Evolutionary conservation across 768 basidiomycete species (phyloP).

Genomic region (Chalciporus piperatus): DNA sequence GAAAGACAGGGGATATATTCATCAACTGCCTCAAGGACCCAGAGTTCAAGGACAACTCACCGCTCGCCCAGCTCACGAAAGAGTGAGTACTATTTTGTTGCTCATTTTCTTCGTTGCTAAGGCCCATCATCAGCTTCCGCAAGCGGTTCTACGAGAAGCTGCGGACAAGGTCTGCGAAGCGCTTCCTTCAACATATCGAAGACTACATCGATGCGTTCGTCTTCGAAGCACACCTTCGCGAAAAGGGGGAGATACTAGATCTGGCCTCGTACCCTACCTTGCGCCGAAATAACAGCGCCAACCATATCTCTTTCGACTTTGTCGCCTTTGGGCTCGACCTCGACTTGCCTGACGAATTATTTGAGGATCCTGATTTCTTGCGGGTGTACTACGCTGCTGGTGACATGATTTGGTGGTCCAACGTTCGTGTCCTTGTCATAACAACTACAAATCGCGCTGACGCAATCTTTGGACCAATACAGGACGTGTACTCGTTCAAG

Average conservation of each 20-base stretch:
- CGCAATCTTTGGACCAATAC: background rate
- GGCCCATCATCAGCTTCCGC: slow-evolving; percentile 43
- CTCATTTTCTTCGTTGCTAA: background rate
- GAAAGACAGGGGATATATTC: slow-evolving; percentile 49
- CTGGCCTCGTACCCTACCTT: slow-evolving; percentile 52
- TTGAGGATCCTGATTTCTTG: slow-evolving; percentile 52
- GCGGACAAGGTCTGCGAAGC: slow-evolving; percentile 38
- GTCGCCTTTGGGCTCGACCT: slow-evolving; percentile 59
- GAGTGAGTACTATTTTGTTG: slow-evolving; percentile 40
- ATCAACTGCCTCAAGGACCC: slow-evolving; percentile 51
- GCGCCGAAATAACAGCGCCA: slow-evolving; percentile 69
- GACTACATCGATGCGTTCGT: slow-evolving; percentile 58
- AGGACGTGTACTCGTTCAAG: slow-evolving; percentile 74
- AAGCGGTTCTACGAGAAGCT: slow-evolving; percentile 42
- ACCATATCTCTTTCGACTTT: slow-evolving; percentile 60
- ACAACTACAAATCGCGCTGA: background rate
- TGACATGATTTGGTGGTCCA: slow-evolving; percentile 69
- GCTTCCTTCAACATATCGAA: slow-evolving; percentile 52
- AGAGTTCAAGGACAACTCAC: slow-evolving; percentile 53
- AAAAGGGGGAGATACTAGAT: slow-evolving; percentile 52
- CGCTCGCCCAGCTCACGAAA: slow-evolving; percentile 56
- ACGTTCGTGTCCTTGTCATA: slow-evolving; percentile 42
- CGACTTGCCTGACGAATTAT: slow-evolving; percentile 62
- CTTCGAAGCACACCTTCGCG: slow-evolving; percentile 61
- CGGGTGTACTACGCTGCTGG: slow-evolving; percentile 55